These are phyloP conservation scores for Xylaria acuta DNA, from an alignment of 495 filamentous ascomycete species.

Conservation along the genomic window DNA sequence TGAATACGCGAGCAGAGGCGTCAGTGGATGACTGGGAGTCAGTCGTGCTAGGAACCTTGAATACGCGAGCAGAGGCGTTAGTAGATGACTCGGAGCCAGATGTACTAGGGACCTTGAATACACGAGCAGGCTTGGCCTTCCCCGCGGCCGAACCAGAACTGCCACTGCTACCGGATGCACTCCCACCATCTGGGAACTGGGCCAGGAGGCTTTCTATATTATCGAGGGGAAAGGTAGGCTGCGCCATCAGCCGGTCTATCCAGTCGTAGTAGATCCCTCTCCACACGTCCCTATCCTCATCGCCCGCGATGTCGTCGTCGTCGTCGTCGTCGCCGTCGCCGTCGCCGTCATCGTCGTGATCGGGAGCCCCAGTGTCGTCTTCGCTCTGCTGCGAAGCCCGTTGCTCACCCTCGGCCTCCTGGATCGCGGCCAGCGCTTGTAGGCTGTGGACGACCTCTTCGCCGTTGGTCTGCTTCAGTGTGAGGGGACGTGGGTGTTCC, in stretches of 20 bases:
- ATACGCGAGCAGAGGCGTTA: not conserved
- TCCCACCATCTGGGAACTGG: too few relatives aligned
- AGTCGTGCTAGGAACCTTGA: too few relatives aligned
- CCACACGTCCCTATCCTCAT: slow-evolving; percentile 1
- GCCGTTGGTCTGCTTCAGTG: slow-evolving; percentile 21
- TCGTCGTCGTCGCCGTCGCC: not conserved
- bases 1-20: too few relatives aligned
- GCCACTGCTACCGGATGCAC: too few relatives aligned
- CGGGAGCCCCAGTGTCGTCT: not conserved
- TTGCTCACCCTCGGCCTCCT: not conserved
- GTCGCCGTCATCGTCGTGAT: not conserved
- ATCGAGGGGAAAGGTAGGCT: not conserved
- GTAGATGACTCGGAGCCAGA: too few relatives aligned
- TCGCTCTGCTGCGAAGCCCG: not conserved
- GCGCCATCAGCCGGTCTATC: not conserved
- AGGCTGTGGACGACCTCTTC: slow-evolving; percentile 9
- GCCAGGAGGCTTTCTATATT: not conserved
- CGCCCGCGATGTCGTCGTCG: not conserved
- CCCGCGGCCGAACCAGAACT: too few relatives aligned
- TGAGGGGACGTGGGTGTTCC: slow-evolving; percentile 6
- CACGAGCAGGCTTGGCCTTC: too few relatives aligned
- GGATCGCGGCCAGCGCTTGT: slow-evolving; percentile 8
- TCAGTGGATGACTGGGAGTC: not conserved
- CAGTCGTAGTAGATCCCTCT: not conserved
- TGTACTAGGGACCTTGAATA: too few relatives aligned